Conservation (phyloP, 352 stramenopile species). For the Lagenidium sp. region DNA sequence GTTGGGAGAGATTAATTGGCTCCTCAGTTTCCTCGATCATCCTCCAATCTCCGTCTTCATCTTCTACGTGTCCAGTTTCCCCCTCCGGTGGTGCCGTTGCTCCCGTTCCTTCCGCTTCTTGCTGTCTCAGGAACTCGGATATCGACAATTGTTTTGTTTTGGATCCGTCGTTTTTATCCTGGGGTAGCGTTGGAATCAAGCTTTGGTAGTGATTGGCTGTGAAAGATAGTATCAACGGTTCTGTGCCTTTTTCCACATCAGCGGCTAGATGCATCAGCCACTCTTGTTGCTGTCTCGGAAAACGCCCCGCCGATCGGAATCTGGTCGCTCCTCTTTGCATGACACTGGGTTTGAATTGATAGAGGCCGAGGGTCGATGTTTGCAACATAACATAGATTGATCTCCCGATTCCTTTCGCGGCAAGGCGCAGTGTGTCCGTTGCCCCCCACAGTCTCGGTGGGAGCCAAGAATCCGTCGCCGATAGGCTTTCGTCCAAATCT, state of each 20-base stretch:
- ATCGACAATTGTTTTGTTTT: too few relatives aligned
- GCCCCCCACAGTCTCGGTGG: not conserved
- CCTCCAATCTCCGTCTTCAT: too few relatives aligned
- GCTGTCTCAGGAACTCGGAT: too few relatives aligned
- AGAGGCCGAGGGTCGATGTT: not conserved
- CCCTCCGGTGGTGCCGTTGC: too few relatives aligned
- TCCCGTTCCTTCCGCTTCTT: too few relatives aligned
- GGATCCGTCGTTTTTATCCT: too few relatives aligned
- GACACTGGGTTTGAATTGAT: not conserved
- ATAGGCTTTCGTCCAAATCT: not conserved
- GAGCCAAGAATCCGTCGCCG: not conserved
- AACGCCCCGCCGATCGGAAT: not conserved
- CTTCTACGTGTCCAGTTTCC: too few relatives aligned
- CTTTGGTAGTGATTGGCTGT: not conserved
- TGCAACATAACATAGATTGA: slow-evolving; percentile 2
- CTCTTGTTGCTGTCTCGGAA: not conserved
- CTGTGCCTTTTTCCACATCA: not conserved
- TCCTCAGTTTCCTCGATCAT: too few relatives aligned
- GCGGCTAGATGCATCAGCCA: not conserved
- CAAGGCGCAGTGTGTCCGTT: slow-evolving; percentile 1
- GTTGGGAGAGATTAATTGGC: too few relatives aligned
- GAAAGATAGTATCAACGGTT: not conserved
- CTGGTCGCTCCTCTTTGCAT: not conserved
- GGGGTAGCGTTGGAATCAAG: not conserved
- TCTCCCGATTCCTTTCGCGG: not conserved